Percentiles rank a stretch among this genome's conserved stretches.
phyloP scores from a whole-genome alignment of 768 basidiomycete genomes.

The Trametes coccinea region DNA sequence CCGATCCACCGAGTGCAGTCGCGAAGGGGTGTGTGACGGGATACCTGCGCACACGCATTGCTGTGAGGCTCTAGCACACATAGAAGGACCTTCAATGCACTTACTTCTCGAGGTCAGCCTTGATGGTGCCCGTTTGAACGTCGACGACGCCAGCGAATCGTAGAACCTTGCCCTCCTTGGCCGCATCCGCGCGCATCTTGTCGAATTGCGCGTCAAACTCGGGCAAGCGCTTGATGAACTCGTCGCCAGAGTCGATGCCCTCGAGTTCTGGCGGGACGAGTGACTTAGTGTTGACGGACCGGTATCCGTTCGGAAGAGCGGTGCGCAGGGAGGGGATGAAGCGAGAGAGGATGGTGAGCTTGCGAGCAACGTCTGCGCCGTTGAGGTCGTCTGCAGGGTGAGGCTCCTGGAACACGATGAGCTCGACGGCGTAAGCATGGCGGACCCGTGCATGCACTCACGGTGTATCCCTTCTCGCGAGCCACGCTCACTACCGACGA shows the following conservation, averaged over 20 bases:
- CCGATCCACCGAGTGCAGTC: constrained; percentile 92
- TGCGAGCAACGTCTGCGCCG: constrained; percentile 95
- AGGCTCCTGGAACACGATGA: constrained; percentile 66
- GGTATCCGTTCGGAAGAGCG: constrained; percentile 72
- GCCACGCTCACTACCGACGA: constrained; percentile 88
- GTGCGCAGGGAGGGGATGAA: constrained; percentile 57
- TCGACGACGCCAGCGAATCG: constrained; percentile 96
- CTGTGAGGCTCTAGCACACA: background rate
- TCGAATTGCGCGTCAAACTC: constrained; percentile 83
- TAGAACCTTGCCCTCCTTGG: constrained; percentile 78
- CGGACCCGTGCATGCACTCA: constrained; percentile 35
- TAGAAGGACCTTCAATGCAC: background rate
- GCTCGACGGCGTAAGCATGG: background rate
- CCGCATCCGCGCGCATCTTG: constrained; percentile 74
- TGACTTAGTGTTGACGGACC: constrained; percentile 78
- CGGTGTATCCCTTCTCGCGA: constrained; percentile 93
- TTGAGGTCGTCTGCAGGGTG: constrained; percentile 97
- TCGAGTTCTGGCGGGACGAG: constrained; percentile 81
- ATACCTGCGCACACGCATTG: constrained; percentile 56
- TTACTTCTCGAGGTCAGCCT: constrained; percentile 87
- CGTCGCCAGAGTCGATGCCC: constrained; percentile 68
- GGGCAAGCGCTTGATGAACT: constrained; percentile 77
- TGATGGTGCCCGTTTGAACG: constrained; percentile 65
- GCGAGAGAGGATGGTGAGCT: constrained; percentile 93
- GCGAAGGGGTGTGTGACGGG: constrained; percentile 90